Conservation (phyloP, 495 filamentous ascomycete genomes). For the Daldinia bambusicola region DNA sequence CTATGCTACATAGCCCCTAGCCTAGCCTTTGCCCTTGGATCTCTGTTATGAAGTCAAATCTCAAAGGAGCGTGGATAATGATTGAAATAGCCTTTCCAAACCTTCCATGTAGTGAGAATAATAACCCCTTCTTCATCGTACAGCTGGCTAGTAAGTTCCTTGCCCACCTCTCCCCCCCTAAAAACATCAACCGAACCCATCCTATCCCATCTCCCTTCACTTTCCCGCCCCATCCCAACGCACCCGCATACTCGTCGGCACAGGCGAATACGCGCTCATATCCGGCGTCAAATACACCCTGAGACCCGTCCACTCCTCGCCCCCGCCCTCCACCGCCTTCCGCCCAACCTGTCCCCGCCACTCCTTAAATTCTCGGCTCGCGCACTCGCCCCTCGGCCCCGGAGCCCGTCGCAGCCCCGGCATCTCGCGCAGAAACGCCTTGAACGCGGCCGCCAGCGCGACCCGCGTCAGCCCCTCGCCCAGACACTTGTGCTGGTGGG, state of each 20-base stretch:
- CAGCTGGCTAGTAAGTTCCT: background rate
- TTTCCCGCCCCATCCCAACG: conserved; percentile 42
- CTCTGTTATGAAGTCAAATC: background rate
- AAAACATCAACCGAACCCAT: conserved; percentile 9
- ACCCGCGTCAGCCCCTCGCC: conserved; percentile 66
- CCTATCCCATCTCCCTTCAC: background rate
- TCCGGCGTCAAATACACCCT: conserved; percentile 73
- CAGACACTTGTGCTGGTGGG: conserved; percentile 68
- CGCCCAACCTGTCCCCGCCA: conserved; percentile 48
- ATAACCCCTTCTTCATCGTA: background rate
- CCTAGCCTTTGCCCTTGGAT: background rate
- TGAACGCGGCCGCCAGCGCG: conserved; percentile 66
- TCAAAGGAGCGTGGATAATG: background rate
- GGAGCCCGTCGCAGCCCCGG: conserved; percentile 65
- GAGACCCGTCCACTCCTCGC: conserved; percentile 58
- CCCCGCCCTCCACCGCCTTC: conserved; percentile 6
- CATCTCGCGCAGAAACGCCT: conserved; percentile 39
- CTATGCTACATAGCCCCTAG: too few species aligned
- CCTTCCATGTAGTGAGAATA: background rate
- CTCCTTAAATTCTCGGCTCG: conserved; percentile 66
- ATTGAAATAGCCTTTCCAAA: background rate
- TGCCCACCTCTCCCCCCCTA: background rate
- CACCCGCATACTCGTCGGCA: conserved; percentile 67
- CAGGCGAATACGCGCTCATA: conserved; percentile 69
- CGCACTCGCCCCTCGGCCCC: conserved; percentile 66